These are phyloP conservation scores for Colletotrichum australisinense DNA, from an alignment of 2,329 filamentous ascomycete genomes.

Conservation along the genomic window DNA sequence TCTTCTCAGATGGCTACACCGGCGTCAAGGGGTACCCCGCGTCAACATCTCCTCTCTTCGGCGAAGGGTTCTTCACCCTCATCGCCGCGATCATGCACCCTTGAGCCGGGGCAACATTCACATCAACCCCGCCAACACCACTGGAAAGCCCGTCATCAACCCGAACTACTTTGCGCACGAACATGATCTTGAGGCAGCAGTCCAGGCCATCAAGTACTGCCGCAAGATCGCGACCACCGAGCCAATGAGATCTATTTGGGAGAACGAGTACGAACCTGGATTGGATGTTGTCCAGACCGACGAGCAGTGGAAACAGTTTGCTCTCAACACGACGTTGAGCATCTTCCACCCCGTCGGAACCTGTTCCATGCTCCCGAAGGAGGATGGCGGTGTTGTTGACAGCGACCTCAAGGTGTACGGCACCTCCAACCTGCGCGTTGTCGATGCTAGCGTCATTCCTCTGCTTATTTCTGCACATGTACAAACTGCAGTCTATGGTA, in stretches of 20 bases:
- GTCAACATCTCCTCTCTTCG: conserved; percentile 42
- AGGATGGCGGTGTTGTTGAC: conserved; percentile 59
- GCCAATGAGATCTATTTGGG: conserved; percentile 46
- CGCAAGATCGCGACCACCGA: conserved; percentile 45
- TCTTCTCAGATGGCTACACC: conserved; percentile 58
- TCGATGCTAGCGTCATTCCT: conserved; percentile 62
- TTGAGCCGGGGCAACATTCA: conserved; percentile 47
- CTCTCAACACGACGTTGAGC: conserved; percentile 35
- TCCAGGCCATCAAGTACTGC: conserved; percentile 45
- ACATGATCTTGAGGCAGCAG: conserved; percentile 42
- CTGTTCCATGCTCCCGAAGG: conserved; percentile 57
- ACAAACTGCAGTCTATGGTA: conserved; percentile 64
- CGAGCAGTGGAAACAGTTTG: conserved; percentile 37
- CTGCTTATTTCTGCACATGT: conserved; percentile 59
- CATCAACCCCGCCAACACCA: conserved; percentile 47
- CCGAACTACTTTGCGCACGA: conserved; percentile 43
- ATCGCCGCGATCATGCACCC: conserved; percentile 44
- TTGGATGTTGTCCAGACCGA: conserved; percentile 37
- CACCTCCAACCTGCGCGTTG: conserved; percentile 58
- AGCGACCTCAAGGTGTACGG: conserved; percentile 58
- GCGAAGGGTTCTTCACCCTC: conserved; percentile 43
- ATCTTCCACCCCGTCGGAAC: conserved; percentile 57
- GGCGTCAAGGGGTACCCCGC: conserved; percentile 50
- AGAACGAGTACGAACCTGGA: conserved; percentile 48
- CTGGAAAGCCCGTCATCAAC: conserved; percentile 46